Evolutionary conservation across 2,329 filamentous ascomycete genomes (phyloP).

Genomic region (Dothistroma septosporum): DNA sequence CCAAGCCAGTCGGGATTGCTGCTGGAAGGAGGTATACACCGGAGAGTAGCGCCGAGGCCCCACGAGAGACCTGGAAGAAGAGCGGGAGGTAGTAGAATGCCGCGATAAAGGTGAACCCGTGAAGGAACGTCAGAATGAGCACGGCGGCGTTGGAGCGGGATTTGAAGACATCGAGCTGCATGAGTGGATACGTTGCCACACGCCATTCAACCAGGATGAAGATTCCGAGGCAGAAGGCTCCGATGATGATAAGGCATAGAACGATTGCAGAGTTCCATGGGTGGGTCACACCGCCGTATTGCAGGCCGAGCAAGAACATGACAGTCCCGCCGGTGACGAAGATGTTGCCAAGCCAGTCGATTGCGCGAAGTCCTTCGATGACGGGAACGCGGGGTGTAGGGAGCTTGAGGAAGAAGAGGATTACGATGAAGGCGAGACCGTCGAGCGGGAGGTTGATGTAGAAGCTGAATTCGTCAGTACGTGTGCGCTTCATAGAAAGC

Average conservation of each 20-base stretch:
- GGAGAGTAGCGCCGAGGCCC: conserved; percentile 56
- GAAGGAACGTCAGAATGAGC: conserved; percentile 47
- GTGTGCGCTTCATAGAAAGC: background rate
- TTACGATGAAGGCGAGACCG: conserved; percentile 46
- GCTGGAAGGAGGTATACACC: conserved; percentile 60
- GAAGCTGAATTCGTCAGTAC: conserved; percentile 17
- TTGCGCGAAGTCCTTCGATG: conserved; percentile 45
- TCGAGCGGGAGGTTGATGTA: conserved; percentile 63
- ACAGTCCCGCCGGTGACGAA: conserved; percentile 48
- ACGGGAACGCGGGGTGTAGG: conserved; percentile 52
- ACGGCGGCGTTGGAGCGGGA: conserved; percentile 55
- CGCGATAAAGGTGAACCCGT: conserved; percentile 57
- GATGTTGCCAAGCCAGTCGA: conserved; percentile 53
- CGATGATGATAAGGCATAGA: conserved; percentile 54
- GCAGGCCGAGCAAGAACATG: conserved; percentile 51
- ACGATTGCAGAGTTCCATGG: conserved; percentile 54
- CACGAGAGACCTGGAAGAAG: conserved; percentile 66
- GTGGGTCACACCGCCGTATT: conserved; percentile 51
- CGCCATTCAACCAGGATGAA: conserved; percentile 61
- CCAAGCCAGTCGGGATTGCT: conserved; percentile 43
- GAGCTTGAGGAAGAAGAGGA: conserved; percentile 52
- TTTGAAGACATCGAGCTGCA: background rate
- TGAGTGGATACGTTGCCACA: conserved; percentile 53
- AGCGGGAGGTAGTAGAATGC: conserved; percentile 68
- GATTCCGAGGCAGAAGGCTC: conserved; percentile 43